Evolutionary conservation across 176 grass and related monocot genomes (phyloP).

Genomic region (Eragrostis nindensis): DNA sequence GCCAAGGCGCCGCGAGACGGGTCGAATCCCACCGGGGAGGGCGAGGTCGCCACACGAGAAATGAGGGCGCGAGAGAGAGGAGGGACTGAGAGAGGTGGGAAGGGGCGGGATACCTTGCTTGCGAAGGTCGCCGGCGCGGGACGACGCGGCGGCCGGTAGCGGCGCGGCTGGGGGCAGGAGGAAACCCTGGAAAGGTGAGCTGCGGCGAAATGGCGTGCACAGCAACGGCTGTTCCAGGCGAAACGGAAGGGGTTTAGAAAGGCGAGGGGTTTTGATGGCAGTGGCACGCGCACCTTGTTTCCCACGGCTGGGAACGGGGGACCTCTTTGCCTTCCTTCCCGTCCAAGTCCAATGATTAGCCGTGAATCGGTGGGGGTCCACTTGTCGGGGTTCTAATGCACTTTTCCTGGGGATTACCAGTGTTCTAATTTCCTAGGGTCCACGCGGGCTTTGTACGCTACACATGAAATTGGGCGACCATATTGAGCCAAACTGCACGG

Average conservation of each 20-base stretch:
- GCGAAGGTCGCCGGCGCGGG: neutral
- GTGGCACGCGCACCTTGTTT: neutral
- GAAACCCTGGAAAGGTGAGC: neutral
- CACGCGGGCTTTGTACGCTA: too few relatives aligned
- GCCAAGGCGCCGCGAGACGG: neutral
- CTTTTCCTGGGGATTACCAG: too few relatives aligned
- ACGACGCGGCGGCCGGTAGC: neutral
- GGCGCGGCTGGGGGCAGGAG: neutral
- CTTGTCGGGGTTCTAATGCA: too few relatives aligned
- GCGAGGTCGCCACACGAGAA: neutral
- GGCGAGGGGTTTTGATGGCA: neutral
- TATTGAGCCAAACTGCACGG: too few relatives aligned
- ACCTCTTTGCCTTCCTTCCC: too few relatives aligned
- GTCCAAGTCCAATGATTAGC: too few relatives aligned
- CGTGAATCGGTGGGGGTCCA: too few relatives aligned
- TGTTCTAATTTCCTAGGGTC: too few relatives aligned
- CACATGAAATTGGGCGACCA: too few relatives aligned
- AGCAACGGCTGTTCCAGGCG: neutral
- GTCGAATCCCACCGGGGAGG: neutral
- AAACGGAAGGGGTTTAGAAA: slow-evolving; percentile 17
- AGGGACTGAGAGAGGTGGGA: neutral
- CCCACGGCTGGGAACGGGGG: too few relatives aligned
- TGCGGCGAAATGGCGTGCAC: neutral
- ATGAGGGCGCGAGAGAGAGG: neutral
- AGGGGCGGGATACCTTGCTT: neutral